These are phyloP conservation scores for Psilocybe cubensis DNA, from an alignment of 768 basidiomycete species.

Conservation along the genomic window DNA sequence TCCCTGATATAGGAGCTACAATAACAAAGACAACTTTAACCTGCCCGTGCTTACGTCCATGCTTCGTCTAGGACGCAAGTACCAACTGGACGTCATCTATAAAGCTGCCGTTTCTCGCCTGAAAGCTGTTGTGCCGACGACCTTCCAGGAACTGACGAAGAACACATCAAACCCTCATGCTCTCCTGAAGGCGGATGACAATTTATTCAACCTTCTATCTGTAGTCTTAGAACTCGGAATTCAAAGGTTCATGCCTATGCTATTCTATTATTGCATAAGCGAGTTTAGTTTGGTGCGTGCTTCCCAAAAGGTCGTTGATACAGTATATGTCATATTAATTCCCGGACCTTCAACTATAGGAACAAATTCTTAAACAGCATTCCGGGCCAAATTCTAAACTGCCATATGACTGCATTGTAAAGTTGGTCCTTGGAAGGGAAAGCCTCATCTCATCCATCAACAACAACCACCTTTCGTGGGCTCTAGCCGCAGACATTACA, in stretches of 20 bases:
- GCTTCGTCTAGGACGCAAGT: slow-evolving; percentile 6
- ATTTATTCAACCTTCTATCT: background rate
- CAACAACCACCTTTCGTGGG: too few species aligned
- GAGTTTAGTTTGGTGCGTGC: too few species aligned
- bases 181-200: background rate
- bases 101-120: background rate
- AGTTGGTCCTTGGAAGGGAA: too few species aligned
- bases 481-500: too few species aligned
- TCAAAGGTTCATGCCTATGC: background rate
- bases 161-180: background rate
- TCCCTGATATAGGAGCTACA: background rate
- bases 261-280: background rate
- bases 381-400: too few species aligned
- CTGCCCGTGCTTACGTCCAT: background rate
- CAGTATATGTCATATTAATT: background rate
- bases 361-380: too few species aligned
- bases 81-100: background rate
- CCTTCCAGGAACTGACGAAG: background rate
- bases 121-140: background rate
- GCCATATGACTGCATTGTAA: too few species aligned
- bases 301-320: background rate
- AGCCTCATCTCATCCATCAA: too few species aligned
- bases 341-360: too few species aligned
- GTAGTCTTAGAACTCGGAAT: background rate
- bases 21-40: background rate